Percentiles rank a stretch among this genome's conserved stretches.
Conservation (phyloP, 2,329 filamentous ascomycete genomes). For the Aspergillus sp. region DNA sequence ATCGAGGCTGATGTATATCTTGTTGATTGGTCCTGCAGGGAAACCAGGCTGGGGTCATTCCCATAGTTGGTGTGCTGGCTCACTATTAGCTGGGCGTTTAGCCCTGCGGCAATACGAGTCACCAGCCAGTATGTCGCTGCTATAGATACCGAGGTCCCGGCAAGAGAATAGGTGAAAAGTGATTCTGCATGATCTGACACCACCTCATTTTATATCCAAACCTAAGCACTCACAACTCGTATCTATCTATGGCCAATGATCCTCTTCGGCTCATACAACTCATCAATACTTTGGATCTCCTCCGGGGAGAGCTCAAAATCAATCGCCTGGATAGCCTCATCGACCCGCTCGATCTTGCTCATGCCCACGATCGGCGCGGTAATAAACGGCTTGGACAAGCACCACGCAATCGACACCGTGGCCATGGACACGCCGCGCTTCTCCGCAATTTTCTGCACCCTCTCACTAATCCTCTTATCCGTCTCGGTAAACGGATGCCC, state of each 20-base stretch:
- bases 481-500: conserved; percentile 16
- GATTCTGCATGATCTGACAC: too few species aligned
- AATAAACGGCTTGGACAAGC: conserved; percentile 33
- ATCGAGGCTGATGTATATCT: too few species aligned
- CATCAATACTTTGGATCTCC: conserved; percentile 57
- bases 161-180: too few species aligned
- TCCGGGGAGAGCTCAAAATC: conserved; percentile 59
- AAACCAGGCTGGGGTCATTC: too few species aligned
- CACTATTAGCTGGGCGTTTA: too few species aligned
- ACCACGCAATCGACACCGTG: conserved; percentile 62
- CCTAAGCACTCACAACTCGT: too few species aligned
- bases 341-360: conserved; percentile 56
- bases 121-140: too few species aligned
- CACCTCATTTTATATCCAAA: too few species aligned
- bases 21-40: too few species aligned
- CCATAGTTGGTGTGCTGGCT: too few species aligned
- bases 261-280: conserved; percentile 20
- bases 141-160: too few species aligned
- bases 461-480: conserved; percentile 45
- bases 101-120: too few species aligned
- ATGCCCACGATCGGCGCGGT: conserved; percentile 30
- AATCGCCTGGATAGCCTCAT: conserved; percentile 52
- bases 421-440: conserved; percentile 59
- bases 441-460: conserved; percentile 55
- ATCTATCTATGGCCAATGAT: conserved; percentile 15